Conservation (phyloP, 805 yeast genomes). For the Debaryomyces prosopidis region DNA sequence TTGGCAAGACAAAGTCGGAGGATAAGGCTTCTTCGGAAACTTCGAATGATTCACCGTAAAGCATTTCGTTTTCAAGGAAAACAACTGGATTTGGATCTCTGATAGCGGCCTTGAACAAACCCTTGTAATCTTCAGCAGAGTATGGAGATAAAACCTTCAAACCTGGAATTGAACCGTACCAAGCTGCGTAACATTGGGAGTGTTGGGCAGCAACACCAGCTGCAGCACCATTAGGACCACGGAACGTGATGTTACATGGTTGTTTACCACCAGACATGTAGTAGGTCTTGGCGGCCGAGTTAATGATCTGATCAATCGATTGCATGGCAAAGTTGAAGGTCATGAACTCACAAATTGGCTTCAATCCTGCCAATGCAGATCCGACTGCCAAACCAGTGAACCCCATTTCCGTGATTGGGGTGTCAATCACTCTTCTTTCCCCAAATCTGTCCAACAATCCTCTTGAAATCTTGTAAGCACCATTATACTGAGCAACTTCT, state of each 20-base stretch:
- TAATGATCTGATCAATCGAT: slow-evolving; percentile 96
- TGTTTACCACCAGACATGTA: slow-evolving; percentile 99
- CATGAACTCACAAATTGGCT: slow-evolving; percentile 98
- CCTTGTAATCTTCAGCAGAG: slow-evolving; percentile 94
- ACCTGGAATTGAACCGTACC: slow-evolving; percentile 99
- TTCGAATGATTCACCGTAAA: slow-evolving; percentile 90
- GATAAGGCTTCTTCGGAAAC: slow-evolving; percentile 86
- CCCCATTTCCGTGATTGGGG: slow-evolving; percentile 99
- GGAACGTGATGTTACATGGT: slow-evolving; percentile 94
- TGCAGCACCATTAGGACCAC: slow-evolving; percentile 99
- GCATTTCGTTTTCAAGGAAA: slow-evolving; percentile 91
- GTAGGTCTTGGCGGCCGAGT: slow-evolving; percentile 97
- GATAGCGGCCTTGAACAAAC: slow-evolving; percentile 92
- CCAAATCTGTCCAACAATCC: slow-evolving; percentile 95
- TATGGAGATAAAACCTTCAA: slow-evolving; percentile 94
- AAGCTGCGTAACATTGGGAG: slow-evolving; percentile 95
- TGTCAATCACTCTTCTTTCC: slow-evolving; percentile 88
- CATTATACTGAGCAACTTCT: slow-evolving; percentile 98
- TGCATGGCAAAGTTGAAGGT: slow-evolving; percentile 99
- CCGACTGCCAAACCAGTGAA: slow-evolving; percentile 95
- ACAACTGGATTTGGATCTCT: slow-evolving; percentile 99
- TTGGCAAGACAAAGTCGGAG: slow-evolving; percentile 87
- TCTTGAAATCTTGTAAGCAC: slow-evolving; percentile 97
- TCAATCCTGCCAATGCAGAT: slow-evolving; percentile 93
- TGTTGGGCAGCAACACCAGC: slow-evolving; percentile 99